Conservation (phyloP, 2,329 filamentous ascomycete species). For the Tolypocladium album region DNA sequence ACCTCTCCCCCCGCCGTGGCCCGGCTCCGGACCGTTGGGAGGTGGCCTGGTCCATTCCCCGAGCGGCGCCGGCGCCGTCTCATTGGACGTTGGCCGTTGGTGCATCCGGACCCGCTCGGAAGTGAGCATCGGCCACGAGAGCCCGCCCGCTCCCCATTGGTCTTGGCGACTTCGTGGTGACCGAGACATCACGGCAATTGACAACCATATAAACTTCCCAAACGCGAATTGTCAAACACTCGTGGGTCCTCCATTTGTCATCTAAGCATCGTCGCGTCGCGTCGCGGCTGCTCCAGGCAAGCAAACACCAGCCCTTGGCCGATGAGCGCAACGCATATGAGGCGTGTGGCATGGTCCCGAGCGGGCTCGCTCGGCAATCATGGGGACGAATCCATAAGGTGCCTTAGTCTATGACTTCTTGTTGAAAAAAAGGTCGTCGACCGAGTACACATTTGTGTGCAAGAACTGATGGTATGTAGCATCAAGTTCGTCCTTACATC, state of each 20-base stretch:
- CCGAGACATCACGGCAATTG: not conserved
- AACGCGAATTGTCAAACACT: not conserved
- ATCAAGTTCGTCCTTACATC: not conserved
- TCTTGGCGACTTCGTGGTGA: not conserved
- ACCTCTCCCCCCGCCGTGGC: not conserved
- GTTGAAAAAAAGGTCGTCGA: too few relatives aligned
- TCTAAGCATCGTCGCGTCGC: not conserved
- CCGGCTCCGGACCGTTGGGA: not conserved
- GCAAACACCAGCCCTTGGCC: not conserved
- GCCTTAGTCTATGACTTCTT: too few relatives aligned
- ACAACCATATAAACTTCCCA: not conserved
- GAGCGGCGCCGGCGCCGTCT: not conserved
- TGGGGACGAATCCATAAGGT: not conserved
- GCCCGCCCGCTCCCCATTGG: not conserved
- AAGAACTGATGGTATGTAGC: not conserved
- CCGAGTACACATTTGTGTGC: not conserved
- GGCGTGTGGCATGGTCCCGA: not conserved
- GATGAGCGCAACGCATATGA: not conserved
- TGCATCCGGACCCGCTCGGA: not conserved
- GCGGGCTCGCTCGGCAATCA: not conserved
- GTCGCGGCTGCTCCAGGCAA: not conserved
- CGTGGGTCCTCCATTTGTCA: not conserved
- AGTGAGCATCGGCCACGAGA: not conserved
- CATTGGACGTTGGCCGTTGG: not conserved
- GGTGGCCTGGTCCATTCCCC: not conserved